These are phyloP conservation scores for Aureobasidium melanogenum DNA, from an alignment of 2,329 filamentous ascomycete genomes.

Conservation along the genomic window DNA sequence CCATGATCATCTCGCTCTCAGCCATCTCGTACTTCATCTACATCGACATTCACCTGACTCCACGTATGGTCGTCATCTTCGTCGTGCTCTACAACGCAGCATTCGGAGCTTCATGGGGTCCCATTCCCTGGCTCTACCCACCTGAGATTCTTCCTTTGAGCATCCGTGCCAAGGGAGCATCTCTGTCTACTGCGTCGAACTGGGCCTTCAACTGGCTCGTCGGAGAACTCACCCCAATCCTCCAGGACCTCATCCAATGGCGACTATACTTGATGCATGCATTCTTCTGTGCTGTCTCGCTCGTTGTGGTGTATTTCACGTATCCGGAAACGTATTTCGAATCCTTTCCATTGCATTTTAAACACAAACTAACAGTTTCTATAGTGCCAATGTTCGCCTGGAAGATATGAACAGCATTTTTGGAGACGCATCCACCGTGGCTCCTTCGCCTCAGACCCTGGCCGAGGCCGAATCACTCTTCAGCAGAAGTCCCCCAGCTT, in stretches of 20 bases:
- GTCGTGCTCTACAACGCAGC: constrained; percentile 98
- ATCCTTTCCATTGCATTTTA: not conserved
- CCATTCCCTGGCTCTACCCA: constrained; percentile 95
- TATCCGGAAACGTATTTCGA: constrained; percentile 71
- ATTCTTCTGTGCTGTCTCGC: constrained; percentile 92
- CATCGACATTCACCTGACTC: constrained; percentile 70
- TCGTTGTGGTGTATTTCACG: constrained; percentile 94
- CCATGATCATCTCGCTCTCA: constrained; percentile 82
- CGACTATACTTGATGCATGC: constrained; percentile 89
- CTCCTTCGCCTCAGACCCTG: constrained; percentile 67
- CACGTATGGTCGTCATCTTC: constrained; percentile 78
- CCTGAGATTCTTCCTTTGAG: constrained; percentile 97
- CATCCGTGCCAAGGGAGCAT: constrained; percentile 94
- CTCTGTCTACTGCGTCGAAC: constrained; percentile 89
- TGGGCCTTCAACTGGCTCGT: constrained; percentile 99
- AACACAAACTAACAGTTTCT: not conserved
- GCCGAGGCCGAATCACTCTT: constrained; percentile 79
- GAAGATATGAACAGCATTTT: constrained; percentile 97
- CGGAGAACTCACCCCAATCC: constrained; percentile 84
- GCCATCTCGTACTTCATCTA: constrained; percentile 93
- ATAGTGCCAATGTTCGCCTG: constrained; percentile 69
- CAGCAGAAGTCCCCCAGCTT: constrained; percentile 70
- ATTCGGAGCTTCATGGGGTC: constrained; percentile 96
- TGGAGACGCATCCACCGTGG: constrained; percentile 79
- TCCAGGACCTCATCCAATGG: constrained; percentile 91